These are phyloP conservation scores for Lactuca saligna DNA, from an alignment of 129 eudicot species.

Conservation along the genomic window DNA sequence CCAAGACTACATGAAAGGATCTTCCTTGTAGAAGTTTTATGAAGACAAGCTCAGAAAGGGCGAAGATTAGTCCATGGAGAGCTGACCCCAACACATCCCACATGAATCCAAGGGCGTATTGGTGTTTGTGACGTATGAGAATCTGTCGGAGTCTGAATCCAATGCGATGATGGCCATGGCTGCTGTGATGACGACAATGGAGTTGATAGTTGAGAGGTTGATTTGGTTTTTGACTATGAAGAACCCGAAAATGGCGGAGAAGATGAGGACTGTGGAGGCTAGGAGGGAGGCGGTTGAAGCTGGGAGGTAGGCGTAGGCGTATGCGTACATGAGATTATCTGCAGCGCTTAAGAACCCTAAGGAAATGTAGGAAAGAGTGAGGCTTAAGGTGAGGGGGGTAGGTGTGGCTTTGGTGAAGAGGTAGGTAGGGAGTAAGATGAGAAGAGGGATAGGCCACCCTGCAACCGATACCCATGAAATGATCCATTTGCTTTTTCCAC, in stretches of 20 bases:
- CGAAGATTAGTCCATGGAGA: slow-evolving; percentile 91
- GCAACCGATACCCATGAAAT: slow-evolving; percentile 87
- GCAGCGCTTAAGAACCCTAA: slow-evolving; percentile 86
- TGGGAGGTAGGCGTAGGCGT: slow-evolving; percentile 90
- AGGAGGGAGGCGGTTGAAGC: slow-evolving; percentile 90
- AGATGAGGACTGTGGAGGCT: slow-evolving; percentile 73
- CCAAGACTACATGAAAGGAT: slow-evolving; percentile 82
- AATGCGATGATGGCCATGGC: slow-evolving; percentile 85
- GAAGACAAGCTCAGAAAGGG: slow-evolving; percentile 82
- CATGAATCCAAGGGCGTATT: slow-evolving; percentile 66
- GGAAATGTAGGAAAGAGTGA: slow-evolving; percentile 49
- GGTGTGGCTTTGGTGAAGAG: slow-evolving; percentile 55
- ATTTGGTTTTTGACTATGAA: slow-evolving; percentile 68
- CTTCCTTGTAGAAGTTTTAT: slow-evolving; percentile 58
- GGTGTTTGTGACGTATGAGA: slow-evolving; percentile 48
- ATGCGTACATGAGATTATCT: slow-evolving; percentile 87
- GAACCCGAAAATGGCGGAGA: slow-evolving; percentile 76
- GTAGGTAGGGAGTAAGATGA: slow-evolving; percentile 66
- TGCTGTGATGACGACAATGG: slow-evolving; percentile 72
- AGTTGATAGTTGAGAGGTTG: slow-evolving; percentile 65
- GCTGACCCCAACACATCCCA: slow-evolving; percentile 82
- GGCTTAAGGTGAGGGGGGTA: slow-evolving; percentile 60
- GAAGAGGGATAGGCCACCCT: slow-evolving; percentile 78
- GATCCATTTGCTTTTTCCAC: slow-evolving; percentile 95
- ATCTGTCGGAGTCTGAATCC: slow-evolving; percentile 75